Percentiles rank a stretch among this genome's conserved stretches.
Evolutionary conservation across 495 filamentous ascomycete species (phyloP).

Genomic region (Mycothermus thermophilus): DNA sequence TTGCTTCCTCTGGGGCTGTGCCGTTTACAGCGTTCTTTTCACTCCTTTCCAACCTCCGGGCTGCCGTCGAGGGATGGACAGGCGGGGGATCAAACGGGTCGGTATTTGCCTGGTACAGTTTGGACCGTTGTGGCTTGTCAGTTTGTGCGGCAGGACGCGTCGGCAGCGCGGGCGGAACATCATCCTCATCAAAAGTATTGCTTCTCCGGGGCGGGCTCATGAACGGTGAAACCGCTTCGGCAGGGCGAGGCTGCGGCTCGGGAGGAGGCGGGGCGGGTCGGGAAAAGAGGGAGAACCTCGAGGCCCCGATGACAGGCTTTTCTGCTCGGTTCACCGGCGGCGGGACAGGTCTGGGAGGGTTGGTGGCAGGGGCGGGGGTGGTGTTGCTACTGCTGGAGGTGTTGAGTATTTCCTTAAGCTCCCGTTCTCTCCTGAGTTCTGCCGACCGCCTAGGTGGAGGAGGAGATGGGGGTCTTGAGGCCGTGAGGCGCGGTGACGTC

Average conservation of each 20-base stretch:
- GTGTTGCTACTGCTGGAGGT: no score
- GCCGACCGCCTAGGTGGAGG: conserved; percentile 41
- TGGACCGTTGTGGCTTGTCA: conserved; percentile 13
- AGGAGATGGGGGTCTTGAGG: conserved; percentile 37
- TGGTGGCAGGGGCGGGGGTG: no score
- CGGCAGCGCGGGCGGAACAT: conserved; percentile 27
- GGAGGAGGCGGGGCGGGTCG: conserved; percentile 15
- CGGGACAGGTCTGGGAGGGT: conserved; percentile 24
- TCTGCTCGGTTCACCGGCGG: conserved; percentile 69
- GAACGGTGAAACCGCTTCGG: conserved; percentile 60
- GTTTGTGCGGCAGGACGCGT: conserved; percentile 22
- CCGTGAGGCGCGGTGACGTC: conserved; percentile 27
- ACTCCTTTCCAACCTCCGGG: conserved; percentile 24
- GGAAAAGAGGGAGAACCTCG: conserved; percentile 14
- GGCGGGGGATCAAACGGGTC: conserved; percentile 40
- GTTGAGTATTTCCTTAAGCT: conserved; percentile 2
- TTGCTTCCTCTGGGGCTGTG: no score
- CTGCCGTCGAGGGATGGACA: conserved; percentile 32
- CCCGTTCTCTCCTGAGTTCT: conserved; percentile 33
- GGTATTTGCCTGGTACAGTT: conserved; percentile 19
- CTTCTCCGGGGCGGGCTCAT: conserved; percentile 75
- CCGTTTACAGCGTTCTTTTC: conserved; percentile 30
- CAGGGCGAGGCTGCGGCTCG: conserved; percentile 18
- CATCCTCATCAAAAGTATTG: conserved; percentile 35
- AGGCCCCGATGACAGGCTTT: conserved; percentile 54